These are phyloP conservation scores for Colletotrichum brevisporum DNA, from an alignment of 2,329 filamentous ascomycete genomes.

Conservation along the genomic window DNA sequence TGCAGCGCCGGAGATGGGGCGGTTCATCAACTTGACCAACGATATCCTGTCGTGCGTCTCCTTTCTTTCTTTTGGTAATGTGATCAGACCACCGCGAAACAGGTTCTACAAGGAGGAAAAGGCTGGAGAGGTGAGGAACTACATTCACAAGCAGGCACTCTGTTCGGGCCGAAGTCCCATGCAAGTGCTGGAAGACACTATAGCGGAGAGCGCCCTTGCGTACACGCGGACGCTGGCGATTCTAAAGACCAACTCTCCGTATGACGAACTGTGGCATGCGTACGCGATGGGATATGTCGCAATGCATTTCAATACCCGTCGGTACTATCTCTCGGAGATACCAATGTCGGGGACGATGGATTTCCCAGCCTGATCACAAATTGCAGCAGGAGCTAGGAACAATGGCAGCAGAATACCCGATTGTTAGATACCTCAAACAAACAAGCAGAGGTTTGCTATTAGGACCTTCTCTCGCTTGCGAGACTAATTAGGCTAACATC, in stretches of 20 bases:
- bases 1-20: constrained; percentile 46
- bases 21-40: constrained; percentile 46
- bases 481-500: too few species aligned
- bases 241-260: constrained; percentile 41
- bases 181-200: constrained; percentile 9
- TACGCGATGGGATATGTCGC: constrained; percentile 47
- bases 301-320: constrained; percentile 38
- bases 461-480: too few species aligned
- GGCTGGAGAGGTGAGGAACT: constrained; percentile 46
- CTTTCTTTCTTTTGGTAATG: not conserved
- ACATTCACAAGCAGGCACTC: constrained; percentile 44
- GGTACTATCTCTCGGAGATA: constrained; percentile 39
- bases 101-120: constrained; percentile 50
- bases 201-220: constrained; percentile 36
- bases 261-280: constrained; percentile 43
- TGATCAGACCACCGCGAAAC: not conserved
- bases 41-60: constrained; percentile 48
- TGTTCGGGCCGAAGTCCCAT: constrained; percentile 9
- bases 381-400: not conserved
- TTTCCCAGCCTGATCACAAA: not conserved
- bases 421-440: too few species aligned
- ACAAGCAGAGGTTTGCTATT: too few species aligned
- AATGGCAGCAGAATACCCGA: too few species aligned
- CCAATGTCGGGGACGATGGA: not conserved
- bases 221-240: constrained; percentile 42